Evolutionary conservation across 2,329 filamentous ascomycete genomes (phyloP), one percentile per base, ranked within the genome.

Genomic region (Didymella keratinophila): DNA sequence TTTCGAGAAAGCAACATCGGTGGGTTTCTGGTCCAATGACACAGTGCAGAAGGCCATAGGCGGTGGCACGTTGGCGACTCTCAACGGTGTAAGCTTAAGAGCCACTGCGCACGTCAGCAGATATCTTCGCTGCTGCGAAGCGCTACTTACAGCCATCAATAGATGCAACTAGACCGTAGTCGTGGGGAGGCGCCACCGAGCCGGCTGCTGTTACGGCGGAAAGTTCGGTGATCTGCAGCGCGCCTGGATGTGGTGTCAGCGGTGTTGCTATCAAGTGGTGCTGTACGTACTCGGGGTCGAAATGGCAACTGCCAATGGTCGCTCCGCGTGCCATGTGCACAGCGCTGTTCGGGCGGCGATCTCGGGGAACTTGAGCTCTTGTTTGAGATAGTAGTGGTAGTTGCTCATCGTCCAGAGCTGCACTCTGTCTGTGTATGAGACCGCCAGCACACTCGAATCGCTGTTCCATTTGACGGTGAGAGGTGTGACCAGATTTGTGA

Each of bases 381-480:
- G 93, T 79, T 99, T 99, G 16, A 99, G 82, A 75, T 98, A 98
- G 86, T 95, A 99, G 74, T 98, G 92, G 68, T 99, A 99, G 75
- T 99, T 99, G 20, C 92, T 91, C 84, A 90, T 97, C 0, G 93
- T 97, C 95, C 95, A 99, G 1, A 99, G 81, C 72, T 99, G 95
- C n/a, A 95, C 80, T 55, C 87, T 84, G 63, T 93, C 86, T 30
- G 82, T 81, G 66, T 93, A 86, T 1, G 86, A 82, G n/a, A 97
- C 88, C 6, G 94, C 93, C 44, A 99, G 83, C 0, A 97, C 92
- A 1, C 89, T 94, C 0, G 95, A 99, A 74, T 99, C 94, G 4
- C 87, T 84, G 72, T 97, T 99, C 95, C 95, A 99, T 46, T 86
- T 84, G 14, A 99, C 80, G 27, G 80, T 79, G 53, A 96, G 88